Evolutionary conservation across 192 early-diverging fungal species (phyloP), one percentile per base, ranked within the genome.

Genomic region (Chytriomyces sp.): DNA sequence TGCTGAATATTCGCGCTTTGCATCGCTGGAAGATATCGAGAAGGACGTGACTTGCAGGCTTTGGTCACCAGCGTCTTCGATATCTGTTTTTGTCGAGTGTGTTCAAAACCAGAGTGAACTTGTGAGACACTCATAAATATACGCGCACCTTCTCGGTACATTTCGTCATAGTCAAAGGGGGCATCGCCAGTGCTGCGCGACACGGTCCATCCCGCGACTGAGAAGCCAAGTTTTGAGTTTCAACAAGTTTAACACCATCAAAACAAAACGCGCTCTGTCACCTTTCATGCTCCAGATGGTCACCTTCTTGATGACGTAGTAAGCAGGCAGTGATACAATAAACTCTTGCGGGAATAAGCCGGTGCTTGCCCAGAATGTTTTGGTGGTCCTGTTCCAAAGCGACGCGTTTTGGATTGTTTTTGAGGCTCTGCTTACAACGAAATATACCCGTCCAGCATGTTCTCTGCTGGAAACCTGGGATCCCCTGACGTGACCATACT

Each of bases 271-370:
- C 16, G 48, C 20, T 18, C 53, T 26, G 2, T 35, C 35, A 78
- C 77, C 77, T 61, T 78, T 78, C 63, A 65, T 64, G 47, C 77
- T 78, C 77, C 77, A 78, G 44, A 78, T 24, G 1, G 77, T 63
- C n/a, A 78, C 45, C 69, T 78, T 78, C 44, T 78, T 78, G 26
- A 73, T 48, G 8, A 73, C 71, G 11, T 73, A 26, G 9, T 26
- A 60, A 6, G 43, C n/a, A 7, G 71, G 71, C 0, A 73, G 28
- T 3, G 71, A 44, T 11, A 73, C 44, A 20, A 73, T 73, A 63
- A 73, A 73, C 45, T 73, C 71, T 73, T 73, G 71, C 20, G 71
- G 71, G 49, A 49, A 73, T 11, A 73, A 60, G 9, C 71, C 71
- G 8, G 71, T 73, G 26, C 45, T 60, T 7, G 45, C 61, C 71